phyloP scores from a whole-genome alignment of 352 stramenopile genomes.

The Globisporangium okanoganense region DNA sequence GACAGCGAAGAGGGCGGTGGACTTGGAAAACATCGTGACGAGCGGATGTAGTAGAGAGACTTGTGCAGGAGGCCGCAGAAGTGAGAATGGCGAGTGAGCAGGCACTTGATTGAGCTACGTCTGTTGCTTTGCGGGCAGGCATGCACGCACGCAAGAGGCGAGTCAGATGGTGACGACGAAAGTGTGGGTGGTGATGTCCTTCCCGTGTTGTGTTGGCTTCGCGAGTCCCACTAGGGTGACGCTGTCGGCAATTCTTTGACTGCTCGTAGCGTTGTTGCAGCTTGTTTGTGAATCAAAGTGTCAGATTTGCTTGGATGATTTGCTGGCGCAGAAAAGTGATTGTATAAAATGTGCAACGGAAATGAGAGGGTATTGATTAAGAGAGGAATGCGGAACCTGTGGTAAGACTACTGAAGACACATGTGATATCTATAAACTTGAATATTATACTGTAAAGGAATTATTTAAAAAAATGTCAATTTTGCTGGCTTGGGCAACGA shows the following conservation, averaged over 20 bases:
- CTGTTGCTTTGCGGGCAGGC: neutral
- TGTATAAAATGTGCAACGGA: neutral
- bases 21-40: conserved; percentile 14
- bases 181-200: too few species aligned
- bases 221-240: neutral
- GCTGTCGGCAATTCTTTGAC: neutral
- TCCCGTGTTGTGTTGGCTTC: neutral
- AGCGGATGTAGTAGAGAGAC: neutral
- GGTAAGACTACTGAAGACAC: too few species aligned
- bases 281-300: too few species aligned
- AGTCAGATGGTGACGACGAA: neutral
- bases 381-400: neutral
- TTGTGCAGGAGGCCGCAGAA: conserved; percentile 6
- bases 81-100: neutral
- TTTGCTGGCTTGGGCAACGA: too few species aligned
- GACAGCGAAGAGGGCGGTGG: conserved; percentile 9
- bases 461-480: too few species aligned
- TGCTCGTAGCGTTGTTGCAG: neutral
- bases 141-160: neutral
- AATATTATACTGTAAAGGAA: too few species aligned
- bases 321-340: neutral
- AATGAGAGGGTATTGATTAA: neutral
- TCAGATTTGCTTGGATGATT: neutral
- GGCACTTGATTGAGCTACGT: neutral
- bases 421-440: too few species aligned